Conservation (phyloP, 2,329 filamentous ascomycete genomes). For the Fusarium burgessii region DNA sequence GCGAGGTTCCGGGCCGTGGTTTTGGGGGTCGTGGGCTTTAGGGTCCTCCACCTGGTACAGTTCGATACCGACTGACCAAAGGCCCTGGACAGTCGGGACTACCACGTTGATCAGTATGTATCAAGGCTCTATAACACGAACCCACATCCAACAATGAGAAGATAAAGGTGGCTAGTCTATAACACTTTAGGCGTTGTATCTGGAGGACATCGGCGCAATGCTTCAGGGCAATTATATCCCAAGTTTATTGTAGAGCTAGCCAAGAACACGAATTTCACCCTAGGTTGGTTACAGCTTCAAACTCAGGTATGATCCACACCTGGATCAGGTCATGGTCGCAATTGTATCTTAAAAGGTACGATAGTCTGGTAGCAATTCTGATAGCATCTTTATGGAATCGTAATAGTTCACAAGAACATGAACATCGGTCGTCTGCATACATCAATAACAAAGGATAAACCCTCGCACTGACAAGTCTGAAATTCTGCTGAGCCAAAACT, state of each 20-base stretch:
- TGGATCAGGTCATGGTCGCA: accelerated
- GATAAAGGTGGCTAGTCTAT: neutral
- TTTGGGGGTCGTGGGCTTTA: no score
- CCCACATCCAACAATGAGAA: neutral
- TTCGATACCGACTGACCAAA: no score
- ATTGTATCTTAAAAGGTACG: neutral
- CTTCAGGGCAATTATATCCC: neutral
- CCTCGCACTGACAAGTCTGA: neutral
- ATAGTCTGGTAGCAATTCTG: neutral
- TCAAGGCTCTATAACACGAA: neutral
- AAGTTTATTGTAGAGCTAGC: neutral
- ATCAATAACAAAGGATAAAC: slow-evolving; percentile 17
- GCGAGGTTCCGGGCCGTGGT: no score
- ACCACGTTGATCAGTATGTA: neutral
- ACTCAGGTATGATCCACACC: neutral
- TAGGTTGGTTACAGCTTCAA: neutral
- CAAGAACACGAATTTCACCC: neutral
- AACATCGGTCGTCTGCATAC: slow-evolving; percentile 29
- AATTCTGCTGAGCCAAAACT: neutral
- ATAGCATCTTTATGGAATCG: no score
- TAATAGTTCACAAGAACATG: slow-evolving; percentile 19
- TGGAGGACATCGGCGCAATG: neutral
- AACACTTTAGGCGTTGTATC: neutral
- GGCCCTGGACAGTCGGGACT: no score
- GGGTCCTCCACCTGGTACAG: no score